phyloP scores from a whole-genome alignment of 805 yeast species.

The Vanderwaltozyma polyspora region DNA sequence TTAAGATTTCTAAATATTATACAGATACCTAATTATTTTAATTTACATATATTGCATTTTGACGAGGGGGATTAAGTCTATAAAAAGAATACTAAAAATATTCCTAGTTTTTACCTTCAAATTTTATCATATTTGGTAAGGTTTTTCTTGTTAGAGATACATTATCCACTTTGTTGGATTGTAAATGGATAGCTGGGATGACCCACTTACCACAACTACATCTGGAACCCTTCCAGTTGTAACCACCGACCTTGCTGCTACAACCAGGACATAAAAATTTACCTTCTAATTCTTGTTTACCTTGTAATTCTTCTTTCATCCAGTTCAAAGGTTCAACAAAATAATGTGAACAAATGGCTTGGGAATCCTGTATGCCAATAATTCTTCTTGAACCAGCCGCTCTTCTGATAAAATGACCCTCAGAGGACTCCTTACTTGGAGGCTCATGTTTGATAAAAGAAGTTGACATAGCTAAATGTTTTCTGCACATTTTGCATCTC shows the following conservation, averaged over 20 bases:
- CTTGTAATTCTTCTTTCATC: slow-evolving; percentile 75
- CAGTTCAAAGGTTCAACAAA: slow-evolving; percentile 83
- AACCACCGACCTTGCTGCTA: slow-evolving; percentile 75
- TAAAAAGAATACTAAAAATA: too few relatives aligned
- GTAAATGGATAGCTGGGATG: slow-evolving; percentile 79
- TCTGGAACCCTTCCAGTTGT: slow-evolving; percentile 87
- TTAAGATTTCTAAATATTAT: too few relatives aligned
- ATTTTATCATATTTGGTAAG: slow-evolving; percentile 19
- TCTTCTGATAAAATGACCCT: slow-evolving; percentile 52
- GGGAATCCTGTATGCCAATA: slow-evolving; percentile 45
- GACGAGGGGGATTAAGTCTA: too few relatives aligned
- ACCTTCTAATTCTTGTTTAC: slow-evolving; percentile 70
- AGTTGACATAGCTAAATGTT: slow-evolving; percentile 49
- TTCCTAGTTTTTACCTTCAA: slow-evolving; percentile 5
- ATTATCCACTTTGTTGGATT: slow-evolving; percentile 70
- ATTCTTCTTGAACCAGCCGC: slow-evolving; percentile 53
- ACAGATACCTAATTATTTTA: too few relatives aligned
- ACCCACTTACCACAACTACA: slow-evolving; percentile 96
- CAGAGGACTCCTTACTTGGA: slow-evolving; percentile 54
- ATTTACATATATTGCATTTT: too few relatives aligned
- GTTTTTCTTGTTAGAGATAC: slow-evolving; percentile 22
- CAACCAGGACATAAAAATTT: slow-evolving; percentile 80
- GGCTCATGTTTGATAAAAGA: slow-evolving; percentile 55
- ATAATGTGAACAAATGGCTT: slow-evolving; percentile 63
- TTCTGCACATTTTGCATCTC: slow-evolving; percentile 78